phyloP scores from a whole-genome alignment of 1,284 basidiomycete species.

The Tremellales sp. region DNA sequence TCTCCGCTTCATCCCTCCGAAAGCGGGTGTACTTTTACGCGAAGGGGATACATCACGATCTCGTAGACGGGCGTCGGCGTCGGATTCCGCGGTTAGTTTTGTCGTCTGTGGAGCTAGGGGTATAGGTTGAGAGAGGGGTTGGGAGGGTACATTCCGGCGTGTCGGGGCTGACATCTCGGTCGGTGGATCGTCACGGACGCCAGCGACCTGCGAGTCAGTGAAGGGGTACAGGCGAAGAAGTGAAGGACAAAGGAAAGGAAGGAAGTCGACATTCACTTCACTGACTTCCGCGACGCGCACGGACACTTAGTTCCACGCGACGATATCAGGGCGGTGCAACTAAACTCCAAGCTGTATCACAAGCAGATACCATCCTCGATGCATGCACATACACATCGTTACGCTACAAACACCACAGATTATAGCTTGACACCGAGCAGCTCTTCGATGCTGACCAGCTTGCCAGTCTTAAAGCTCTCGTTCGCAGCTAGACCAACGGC shows the following conservation, averaged over 20 bases:
- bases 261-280: too few species aligned
- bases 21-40: constrained; percentile 10
- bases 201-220: too few species aligned
- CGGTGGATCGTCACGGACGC: not conserved
- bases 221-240: too few species aligned
- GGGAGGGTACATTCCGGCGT: not conserved
- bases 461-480: constrained; percentile 55
- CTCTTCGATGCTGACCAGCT: constrained; percentile 49
- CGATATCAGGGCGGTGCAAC: too few species aligned
- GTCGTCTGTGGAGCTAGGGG: constrained; percentile 3
- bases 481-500: constrained; percentile 57
- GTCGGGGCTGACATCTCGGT: not conserved
- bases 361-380: too few species aligned
- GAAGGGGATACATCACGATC: constrained; percentile 11
- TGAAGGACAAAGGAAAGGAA: too few species aligned
- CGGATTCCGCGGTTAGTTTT: constrained; percentile 13
- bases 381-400: not conserved
- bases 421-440: constrained; percentile 33
- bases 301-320: too few species aligned
- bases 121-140: not conserved
- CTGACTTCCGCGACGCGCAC: too few species aligned
- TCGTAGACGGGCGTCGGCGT: constrained; percentile 26
- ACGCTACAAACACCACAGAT: not conserved
- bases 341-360: too few species aligned
- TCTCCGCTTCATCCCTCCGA: constrained; percentile 23